A percentile compares a stretch with the other conserved stretches of the same genome.
phyloP scores from a whole-genome alignment of 1,284 basidiomycete species.

The Tranzscheliella williamsii region DNA sequence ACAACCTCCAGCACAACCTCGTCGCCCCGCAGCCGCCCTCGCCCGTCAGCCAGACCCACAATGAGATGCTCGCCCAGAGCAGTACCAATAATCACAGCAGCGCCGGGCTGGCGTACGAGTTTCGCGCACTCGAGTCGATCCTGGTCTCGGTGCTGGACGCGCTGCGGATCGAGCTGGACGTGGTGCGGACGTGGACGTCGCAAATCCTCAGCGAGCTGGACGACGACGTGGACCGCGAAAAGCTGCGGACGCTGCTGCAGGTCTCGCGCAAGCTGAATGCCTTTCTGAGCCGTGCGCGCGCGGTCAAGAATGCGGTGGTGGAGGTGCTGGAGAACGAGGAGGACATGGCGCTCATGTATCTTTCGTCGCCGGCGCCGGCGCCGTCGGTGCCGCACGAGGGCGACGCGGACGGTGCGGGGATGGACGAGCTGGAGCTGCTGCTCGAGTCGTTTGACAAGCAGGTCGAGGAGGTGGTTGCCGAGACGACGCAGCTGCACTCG shows the following conservation, averaged over 20 bases:
- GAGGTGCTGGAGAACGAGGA: slow-evolving; percentile 65
- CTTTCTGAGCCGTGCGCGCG: slow-evolving; percentile 40
- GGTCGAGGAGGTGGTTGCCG: slow-evolving; percentile 50
- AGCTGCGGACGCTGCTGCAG: slow-evolving; percentile 46
- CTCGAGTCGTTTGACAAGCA: slow-evolving; percentile 90
- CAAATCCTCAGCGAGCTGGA: slow-evolving; percentile 45
- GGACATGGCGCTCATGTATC: slow-evolving; percentile 78
- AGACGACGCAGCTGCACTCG: slow-evolving; percentile 42
- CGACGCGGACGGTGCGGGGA: not conserved
- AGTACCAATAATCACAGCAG: not conserved
- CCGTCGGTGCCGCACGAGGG: not conserved
- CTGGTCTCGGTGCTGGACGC: slow-evolving; percentile 51
- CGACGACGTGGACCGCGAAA: slow-evolving; percentile 54
- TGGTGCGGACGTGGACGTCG: slow-evolving; percentile 39
- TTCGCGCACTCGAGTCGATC: slow-evolving; percentile 54
- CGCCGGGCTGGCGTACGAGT: slow-evolving; percentile 49
- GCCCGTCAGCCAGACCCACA: not conserved
- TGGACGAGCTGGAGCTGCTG: slow-evolving; percentile 82
- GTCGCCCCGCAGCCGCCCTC: slow-evolving; percentile 1
- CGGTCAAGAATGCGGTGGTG: slow-evolving; percentile 42
- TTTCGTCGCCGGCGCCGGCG: slow-evolving; percentile 59
- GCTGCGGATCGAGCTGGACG: slow-evolving; percentile 45
- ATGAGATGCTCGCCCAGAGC: not conserved
- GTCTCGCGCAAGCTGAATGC: slow-evolving; percentile 47
- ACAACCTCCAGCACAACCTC: slow-evolving; percentile 54